Percentiles rank a stretch among this genome's conserved stretches.
phyloP scores from a whole-genome alignment of 2,329 filamentous ascomycete genomes.

The Byssoonygena ceratinophila region DNA sequence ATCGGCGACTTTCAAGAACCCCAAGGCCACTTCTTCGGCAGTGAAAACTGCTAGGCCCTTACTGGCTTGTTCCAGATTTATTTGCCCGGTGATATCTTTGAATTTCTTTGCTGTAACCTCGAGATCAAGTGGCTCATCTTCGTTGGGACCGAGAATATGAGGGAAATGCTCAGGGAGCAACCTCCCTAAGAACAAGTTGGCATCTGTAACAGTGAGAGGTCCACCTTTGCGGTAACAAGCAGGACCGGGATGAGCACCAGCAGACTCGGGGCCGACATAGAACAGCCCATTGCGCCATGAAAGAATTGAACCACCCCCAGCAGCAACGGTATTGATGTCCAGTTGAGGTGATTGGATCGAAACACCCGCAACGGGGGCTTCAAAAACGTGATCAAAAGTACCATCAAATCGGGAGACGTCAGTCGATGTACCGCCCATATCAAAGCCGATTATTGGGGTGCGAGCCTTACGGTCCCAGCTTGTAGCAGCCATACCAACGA shows the following conservation, averaged over 20 bases:
- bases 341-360: conserved; percentile 86
- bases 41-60: conserved; percentile 51
- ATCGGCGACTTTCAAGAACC: conserved; percentile 35
- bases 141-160: conserved; percentile 85
- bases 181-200: conserved; percentile 77
- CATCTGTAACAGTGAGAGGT: conserved; percentile 82
- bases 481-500: conserved; percentile 85
- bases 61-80: conserved; percentile 55
- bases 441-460: conserved; percentile 83
- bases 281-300: conserved; percentile 88
- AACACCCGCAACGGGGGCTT: conserved; percentile 87
- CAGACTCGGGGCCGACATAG: conserved; percentile 83
- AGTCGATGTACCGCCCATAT: conserved; percentile 90
- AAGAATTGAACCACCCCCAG: conserved; percentile 58
- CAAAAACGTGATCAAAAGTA: conserved; percentile 84
- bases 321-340: conserved; percentile 90
- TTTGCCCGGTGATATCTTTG: conserved; percentile 61
- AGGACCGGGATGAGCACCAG: conserved; percentile 80
- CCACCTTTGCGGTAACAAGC: conserved; percentile 89
- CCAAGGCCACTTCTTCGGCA: conserved; percentile 49
- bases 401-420: conserved; percentile 85
- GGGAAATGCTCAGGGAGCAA: conserved; percentile 89
- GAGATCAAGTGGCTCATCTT: conserved; percentile 69
- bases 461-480: conserved; percentile 76
- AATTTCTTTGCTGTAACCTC: conserved; percentile 66